These are phyloP conservation scores for Solanum corneliomulleri DNA, from an alignment of 257 asterid genomes.

Conservation along the genomic window DNA sequence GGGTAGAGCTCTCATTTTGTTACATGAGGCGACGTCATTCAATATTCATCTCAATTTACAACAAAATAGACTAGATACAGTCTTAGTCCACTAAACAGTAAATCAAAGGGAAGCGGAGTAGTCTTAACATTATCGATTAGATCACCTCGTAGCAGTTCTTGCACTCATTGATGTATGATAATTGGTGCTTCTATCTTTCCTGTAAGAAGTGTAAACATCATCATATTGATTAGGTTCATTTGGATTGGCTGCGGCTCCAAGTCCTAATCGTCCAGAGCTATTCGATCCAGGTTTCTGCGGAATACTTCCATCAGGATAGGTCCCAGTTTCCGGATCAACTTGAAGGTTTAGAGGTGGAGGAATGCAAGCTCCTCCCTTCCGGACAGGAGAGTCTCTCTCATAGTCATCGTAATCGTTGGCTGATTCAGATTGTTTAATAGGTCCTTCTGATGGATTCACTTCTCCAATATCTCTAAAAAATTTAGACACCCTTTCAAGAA, in stretches of 20 bases:
- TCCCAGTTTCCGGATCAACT: slow-evolving; percentile 50
- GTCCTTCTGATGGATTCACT: slow-evolving; percentile 90
- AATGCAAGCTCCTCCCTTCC: slow-evolving; percentile 90
- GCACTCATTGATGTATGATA: slow-evolving; percentile 82
- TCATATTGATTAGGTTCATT: slow-evolving; percentile 81
- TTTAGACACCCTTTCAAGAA: slow-evolving; percentile 83
- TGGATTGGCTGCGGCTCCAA: slow-evolving; percentile 76
- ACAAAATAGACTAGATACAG: not conserved
- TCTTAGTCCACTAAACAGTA: not conserved
- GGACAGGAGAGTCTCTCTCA: slow-evolving; percentile 51
- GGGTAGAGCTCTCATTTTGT: not conserved
- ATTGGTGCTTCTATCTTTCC: slow-evolving; percentile 83
- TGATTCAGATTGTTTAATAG: slow-evolving; percentile 47
- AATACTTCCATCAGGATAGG: slow-evolving; percentile 56
- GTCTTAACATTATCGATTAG: not conserved
- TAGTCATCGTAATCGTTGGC: slow-evolving; percentile 53
- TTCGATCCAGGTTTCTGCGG: slow-evolving; percentile 58
- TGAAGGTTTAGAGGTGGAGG: slow-evolving; percentile 77
- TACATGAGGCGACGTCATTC: not conserved
- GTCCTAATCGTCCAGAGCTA: slow-evolving; percentile 66
- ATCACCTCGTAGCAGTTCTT: slow-evolving; percentile 40
- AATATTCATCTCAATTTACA: not conserved
- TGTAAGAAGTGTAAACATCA: slow-evolving; percentile 82
- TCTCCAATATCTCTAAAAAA: slow-evolving; percentile 89
- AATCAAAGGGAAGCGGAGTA: not conserved